These are phyloP conservation scores for Xanthoparmelia taractica DNA, from an alignment of 495 filamentous ascomycete species.

Conservation along the genomic window DNA sequence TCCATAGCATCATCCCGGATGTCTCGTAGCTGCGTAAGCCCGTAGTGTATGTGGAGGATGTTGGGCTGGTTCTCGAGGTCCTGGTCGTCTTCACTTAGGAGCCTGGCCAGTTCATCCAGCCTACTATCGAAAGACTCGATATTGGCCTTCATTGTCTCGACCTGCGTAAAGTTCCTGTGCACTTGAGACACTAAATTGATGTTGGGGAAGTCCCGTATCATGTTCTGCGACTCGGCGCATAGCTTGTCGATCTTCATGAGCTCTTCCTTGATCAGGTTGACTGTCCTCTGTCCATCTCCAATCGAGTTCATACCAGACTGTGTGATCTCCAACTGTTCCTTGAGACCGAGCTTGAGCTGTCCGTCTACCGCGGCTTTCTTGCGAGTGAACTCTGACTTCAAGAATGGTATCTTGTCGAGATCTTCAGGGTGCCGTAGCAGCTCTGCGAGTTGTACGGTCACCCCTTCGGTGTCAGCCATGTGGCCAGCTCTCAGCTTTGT, in stretches of 20 bases:
- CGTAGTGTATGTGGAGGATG: constrained; percentile 78
- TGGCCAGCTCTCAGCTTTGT: constrained; percentile 1
- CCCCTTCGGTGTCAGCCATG: constrained; percentile 40
- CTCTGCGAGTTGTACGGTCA: constrained; percentile 44
- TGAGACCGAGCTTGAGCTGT: constrained; percentile 76
- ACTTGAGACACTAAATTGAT: constrained; percentile 91
- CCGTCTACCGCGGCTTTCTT: constrained; percentile 89
- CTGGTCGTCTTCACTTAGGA: constrained; percentile 73
- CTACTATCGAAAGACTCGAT: constrained; percentile 77
- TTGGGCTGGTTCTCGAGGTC: constrained; percentile 90
- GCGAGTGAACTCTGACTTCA: constrained; percentile 88
- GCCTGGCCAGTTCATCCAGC: constrained; percentile 60
- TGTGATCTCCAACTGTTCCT: constrained; percentile 85
- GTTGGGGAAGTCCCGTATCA: constrained; percentile 93
- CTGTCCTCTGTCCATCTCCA: constrained; percentile 76
- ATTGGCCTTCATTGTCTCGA: constrained; percentile 82
- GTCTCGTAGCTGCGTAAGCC: constrained; percentile 81
- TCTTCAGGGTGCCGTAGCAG: constrained; percentile 66
- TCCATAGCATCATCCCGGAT: constrained; percentile 94
- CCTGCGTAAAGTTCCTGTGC: constrained; percentile 87
- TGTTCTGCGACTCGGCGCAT: constrained; percentile 89
- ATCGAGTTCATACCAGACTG: constrained; percentile 83
- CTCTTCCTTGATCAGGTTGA: constrained; percentile 88
- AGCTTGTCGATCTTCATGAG: constrained; percentile 98
- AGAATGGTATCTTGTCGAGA: constrained; percentile 83